Evolutionary conservation across 2,329 filamentous ascomycete species (phyloP).

Genomic region (Pseudogymnoascus sp.): DNA sequence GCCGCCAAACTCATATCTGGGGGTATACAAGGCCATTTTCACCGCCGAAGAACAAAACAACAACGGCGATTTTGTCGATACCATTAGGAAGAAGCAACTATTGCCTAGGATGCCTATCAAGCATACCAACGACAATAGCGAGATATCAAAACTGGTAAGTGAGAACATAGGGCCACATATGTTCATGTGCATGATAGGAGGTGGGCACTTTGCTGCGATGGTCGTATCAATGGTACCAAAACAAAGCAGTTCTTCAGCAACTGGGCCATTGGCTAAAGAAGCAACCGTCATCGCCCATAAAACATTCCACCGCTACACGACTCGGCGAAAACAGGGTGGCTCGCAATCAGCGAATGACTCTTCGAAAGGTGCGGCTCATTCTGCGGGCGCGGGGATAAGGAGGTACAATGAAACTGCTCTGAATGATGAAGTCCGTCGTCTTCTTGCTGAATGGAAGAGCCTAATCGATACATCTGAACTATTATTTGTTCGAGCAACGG

Average conservation of each 20-base stretch:
- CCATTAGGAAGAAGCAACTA: conserved; percentile 69
- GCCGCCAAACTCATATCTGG: conserved; percentile 71
- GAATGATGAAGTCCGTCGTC: conserved; percentile 73
- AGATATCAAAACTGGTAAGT: conserved; percentile 46
- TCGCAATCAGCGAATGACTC: conserved; percentile 90
- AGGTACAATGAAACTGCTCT: conserved; percentile 91
- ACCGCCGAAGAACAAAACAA: conserved; percentile 62
- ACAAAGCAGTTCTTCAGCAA: conserved; percentile 55
- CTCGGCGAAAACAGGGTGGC: conserved; percentile 89
- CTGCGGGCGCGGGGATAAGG: conserved; percentile 80
- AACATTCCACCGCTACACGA: conserved; percentile 96
- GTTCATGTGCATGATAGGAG: conserved; percentile 97
- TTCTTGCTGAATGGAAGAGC: conserved; percentile 76
- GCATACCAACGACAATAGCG: conserved; percentile 44
- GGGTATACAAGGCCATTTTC: conserved; percentile 78
- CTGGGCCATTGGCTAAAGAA: conserved; percentile 69
- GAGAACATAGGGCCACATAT: conserved; percentile 69
- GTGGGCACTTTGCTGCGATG: conserved; percentile 96
- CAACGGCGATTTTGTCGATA: conserved; percentile 51
- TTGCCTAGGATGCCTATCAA: conserved; percentile 45
- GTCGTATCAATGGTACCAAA: conserved; percentile 81
- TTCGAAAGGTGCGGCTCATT: conserved; percentile 88
- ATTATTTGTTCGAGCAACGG: conserved; percentile 83
- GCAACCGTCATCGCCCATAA: conserved; percentile 89
- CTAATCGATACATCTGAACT: conserved; percentile 79